Evolutionary conservation across 371 early-diverging fungal species (phyloP), one percentile per base, ranked within the genome.

Genomic region (Entomophthora muscae): DNA sequence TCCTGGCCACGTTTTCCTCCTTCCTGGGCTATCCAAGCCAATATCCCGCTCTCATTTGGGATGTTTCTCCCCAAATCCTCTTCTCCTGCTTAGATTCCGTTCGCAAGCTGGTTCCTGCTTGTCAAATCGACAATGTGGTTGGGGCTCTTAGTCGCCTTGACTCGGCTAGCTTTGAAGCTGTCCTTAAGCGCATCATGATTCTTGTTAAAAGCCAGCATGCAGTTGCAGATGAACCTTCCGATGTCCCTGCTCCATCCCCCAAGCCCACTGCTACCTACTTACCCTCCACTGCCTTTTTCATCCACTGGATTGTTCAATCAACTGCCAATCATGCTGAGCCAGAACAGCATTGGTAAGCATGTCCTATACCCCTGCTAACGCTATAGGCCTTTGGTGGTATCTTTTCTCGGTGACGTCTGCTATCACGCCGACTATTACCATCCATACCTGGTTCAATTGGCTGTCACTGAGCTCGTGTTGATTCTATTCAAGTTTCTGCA

Each of bases 391-490:
- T 13, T 62, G 51, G 26, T 62, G 28, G 17, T 62, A 23, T 52
- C 62, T 12, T 62, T 62, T 51, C 53, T 62, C 7, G 62, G 52
- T 29, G 62, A 62, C 28, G 53, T 62, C 10, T 52, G 42, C 28
- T 62, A 62, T n/a, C 62, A 62, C n/a, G 62, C 62, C 13, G 62
- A 62, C 5, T 51, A 52, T 22, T 62, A 62, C 29, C 53, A 62
- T 29, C 62, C 62, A 5, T 62, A 62, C 53, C 17, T 62, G 17
- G 29, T 62, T 5, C 52, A 62, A 29, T 30, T 23, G 21, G 62
- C 53, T 2, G 51, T 62, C 13, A 22, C 28, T 27, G 42, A 62
- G 28, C 24, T 62, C 21, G 17, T 62, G 53, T 5, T 52, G 13
- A 51, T 62, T 29, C 27, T 62, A 28, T n/a, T 52, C 10, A 31